Conservation (phyloP, 106 monocot genomes). For the Vanilla planifolia region DNA sequence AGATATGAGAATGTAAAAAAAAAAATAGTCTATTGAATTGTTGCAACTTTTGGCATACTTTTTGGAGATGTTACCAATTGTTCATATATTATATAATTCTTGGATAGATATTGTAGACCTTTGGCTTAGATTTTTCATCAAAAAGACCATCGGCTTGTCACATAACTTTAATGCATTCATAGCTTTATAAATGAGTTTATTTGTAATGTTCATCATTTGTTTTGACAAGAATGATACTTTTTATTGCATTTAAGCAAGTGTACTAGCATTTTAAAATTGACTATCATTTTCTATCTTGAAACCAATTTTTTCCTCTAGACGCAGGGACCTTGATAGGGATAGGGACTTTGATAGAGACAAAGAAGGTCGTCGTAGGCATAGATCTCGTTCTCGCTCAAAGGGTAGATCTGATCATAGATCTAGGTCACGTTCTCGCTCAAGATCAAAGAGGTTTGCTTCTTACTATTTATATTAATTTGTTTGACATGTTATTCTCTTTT, state of each 20-base stretch:
- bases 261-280: background rate
- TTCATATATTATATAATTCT: too few species aligned
- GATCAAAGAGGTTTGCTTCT: constrained; percentile 45
- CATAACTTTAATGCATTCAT: too few species aligned
- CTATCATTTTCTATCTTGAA: constrained; percentile 1
- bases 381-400: constrained; percentile 48
- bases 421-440: constrained; percentile 60
- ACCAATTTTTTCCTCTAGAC: constrained; percentile 23
- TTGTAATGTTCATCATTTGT: too few species aligned
- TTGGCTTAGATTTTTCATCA: too few species aligned
- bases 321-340: constrained; percentile 15
- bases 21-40: too few species aligned
- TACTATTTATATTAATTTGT: constrained; percentile 47
- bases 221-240: background rate
- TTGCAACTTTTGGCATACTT: too few species aligned
- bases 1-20: too few species aligned
- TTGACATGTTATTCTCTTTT: constrained; percentile 7
- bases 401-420: constrained; percentile 57
- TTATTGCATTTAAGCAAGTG: constrained; percentile 1
- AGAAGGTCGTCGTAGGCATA: constrained; percentile 34
- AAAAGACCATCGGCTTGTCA: too few species aligned
- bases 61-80: too few species aligned
- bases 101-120: too few species aligned
- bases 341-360: constrained; percentile 26
- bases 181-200: too few species aligned